Base-by-base conservation (phyloP, 2,329 filamentous ascomycete genomes). In the Elsinoe ampelina region DNA sequence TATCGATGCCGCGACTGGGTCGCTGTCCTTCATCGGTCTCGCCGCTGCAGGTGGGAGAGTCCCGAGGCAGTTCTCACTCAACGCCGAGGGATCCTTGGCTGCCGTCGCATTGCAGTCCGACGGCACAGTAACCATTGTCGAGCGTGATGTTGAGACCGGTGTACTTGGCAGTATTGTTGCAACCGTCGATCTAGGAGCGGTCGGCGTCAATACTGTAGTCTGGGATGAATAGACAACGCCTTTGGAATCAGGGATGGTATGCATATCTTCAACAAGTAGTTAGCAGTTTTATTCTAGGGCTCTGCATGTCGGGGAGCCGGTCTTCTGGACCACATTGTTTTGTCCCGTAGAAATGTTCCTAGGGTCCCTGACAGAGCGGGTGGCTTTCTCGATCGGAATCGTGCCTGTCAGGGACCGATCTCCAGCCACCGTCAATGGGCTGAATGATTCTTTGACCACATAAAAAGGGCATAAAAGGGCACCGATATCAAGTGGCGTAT, bases 11-110 rank as follows among this genome's bases (percentile, higher is more conserved):
- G 48, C 48, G 12, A 78, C 77, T n/a, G 85, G 84, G 5, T 72
- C 69, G 1, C 73, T 89, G 22, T 69, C 65, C 0, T 76, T 81
- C 57, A 67, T 80, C 2, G 78, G 85, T 63, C 74, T 82, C 26
- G 77, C 77, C n/a, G 75, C 85, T 0, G 78, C 82, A 0, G 84
- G 84, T 50, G 87, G 87, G 2, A 68, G 72, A 6, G 79, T 77
- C 57, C 87, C 87, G 0, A 77, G 87, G 19, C 84, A 86, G 39
- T 86, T 88, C 67, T 79, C 77, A 52, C 70, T 88, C 57, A 89
- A 85, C 68, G 76, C 75, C 60, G 78, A 77, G 10, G 86, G 86
- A 1, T 76, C 77, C 56, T 70, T 85, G 58, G 71, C 89, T 2
- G 86, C 83, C 1, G 80, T 89, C 26, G 85, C 78, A 0, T 75